Base-by-base conservation (phyloP, 2,329 filamentous ascomycete species). In the Phoma sp. region DNA sequence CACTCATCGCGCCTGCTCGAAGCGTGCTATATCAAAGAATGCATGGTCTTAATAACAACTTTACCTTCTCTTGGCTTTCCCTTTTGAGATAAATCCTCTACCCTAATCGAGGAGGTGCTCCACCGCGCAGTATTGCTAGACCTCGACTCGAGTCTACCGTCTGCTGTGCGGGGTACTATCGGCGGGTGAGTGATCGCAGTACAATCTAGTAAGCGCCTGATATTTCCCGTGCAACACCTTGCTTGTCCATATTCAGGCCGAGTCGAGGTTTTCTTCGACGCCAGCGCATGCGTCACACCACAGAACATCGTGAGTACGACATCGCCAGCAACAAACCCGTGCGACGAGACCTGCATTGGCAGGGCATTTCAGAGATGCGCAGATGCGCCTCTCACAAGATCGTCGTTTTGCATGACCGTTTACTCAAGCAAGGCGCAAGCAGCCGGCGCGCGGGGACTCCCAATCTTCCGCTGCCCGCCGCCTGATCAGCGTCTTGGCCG, bases 91-190 rank as follows among this genome's bases (percentile, higher is more conserved):
- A 64, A 18, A 55, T 58, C 58, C 33, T 37, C 62, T 59, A 35
- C 63, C 52, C n/a, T 18, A 2, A 51, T 61, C 7, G n/a, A 58
- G 63, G 40, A 67, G 60, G 65, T 67, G 58, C 52, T 55, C 45
- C 40, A 14, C 4, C 52, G 33, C 13, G 37, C 14, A 13, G 23
- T 30, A 32, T 25, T 14, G 38, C 6, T 18, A 18, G 18, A 18
- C 18, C 18, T 18, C 18, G 18, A 18, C 35, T 39, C 42, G 39
- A 30, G 13, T 10, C 4, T 36, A n/a, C 30, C 30, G 13, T 51
- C 11, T 11, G n/a, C 25, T 10, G 9, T 46, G 46, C 37, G 38
- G 52, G 41, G 41, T 42, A 45, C 18, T 43, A 29, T 14, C 9
- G 33, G 6, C 42, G 35, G 41, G 18, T 29, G 14, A n/a, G 10